These are phyloP conservation scores for Cardiosporidium cionae DNA, from an alignment of 169 alveolate genomes.

Conservation along the genomic window DNA sequence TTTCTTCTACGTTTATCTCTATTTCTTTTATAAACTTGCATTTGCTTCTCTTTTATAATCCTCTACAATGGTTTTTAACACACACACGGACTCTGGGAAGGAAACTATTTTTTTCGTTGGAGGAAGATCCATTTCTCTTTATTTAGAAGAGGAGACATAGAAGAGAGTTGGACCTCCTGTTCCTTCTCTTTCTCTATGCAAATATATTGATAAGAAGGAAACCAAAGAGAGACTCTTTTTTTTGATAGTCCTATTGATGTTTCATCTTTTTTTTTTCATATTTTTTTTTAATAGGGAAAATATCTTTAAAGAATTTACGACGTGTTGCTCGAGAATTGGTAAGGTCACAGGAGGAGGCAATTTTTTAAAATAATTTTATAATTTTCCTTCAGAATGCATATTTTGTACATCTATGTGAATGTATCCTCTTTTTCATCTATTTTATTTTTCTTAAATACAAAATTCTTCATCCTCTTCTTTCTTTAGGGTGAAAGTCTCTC, in stretches of 20 bases:
- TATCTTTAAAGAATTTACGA: conserved; percentile 82
- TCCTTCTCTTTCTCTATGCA: no score
- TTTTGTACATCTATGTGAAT: neutral
- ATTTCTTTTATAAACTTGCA: no score
- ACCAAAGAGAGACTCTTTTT: no score
- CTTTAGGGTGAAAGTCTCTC: conserved; percentile 85
- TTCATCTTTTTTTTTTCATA: neutral
- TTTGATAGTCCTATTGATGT: no score
- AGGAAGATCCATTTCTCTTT: no score
- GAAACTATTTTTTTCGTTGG: no score
- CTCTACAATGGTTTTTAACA: no score
- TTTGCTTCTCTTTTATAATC: no score
- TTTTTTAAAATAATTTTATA: neutral
- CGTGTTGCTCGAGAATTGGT: conserved; percentile 90
- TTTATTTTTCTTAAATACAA: neutral
- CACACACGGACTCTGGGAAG: no score
- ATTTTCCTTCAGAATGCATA: neutral
- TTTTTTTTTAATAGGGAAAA: conserved; percentile 60
- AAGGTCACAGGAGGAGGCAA: neutral
- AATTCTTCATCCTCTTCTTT: neutral
- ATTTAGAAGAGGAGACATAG: no score
- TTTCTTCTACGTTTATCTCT: neutral
- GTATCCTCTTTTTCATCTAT: neutral
- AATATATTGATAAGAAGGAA: no score
- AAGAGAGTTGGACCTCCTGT: no score